These are phyloP conservation scores for Aspergillus pseudoterreus DNA, from an alignment of 2,329 filamentous ascomycete genomes.

Conservation along the genomic window DNA sequence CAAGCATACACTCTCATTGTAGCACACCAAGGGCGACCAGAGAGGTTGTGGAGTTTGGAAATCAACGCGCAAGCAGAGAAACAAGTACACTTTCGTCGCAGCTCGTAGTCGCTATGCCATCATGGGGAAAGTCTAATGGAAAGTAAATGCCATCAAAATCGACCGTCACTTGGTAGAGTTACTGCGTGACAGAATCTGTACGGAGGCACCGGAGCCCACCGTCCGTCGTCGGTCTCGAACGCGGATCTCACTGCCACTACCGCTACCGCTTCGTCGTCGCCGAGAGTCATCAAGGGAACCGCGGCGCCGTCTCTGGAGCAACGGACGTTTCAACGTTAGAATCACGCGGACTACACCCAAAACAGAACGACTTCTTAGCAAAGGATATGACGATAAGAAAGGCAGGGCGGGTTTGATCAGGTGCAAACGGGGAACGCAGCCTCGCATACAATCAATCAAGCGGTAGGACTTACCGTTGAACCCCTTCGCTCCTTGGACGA, in stretches of 20 bases:
- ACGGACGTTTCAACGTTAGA: constrained; percentile 45
- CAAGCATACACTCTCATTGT: constrained; percentile 6
- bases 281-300: constrained; percentile 39
- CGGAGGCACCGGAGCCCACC: constrained; percentile 33
- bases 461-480: constrained; percentile 41
- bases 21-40: constrained; percentile 14
- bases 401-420: constrained; percentile 10
- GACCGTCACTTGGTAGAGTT: constrained; percentile 38
- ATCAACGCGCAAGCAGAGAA: constrained; percentile 22
- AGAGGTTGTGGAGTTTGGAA: constrained; percentile 17
- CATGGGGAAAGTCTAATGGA: constrained; percentile 20
- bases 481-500: constrained; percentile 49
- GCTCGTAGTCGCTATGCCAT: constrained; percentile 37
- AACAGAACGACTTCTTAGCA: constrained; percentile 38
- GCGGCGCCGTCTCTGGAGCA: constrained; percentile 46
- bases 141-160: constrained; percentile 15
- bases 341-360: constrained; percentile 42
- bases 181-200: constrained; percentile 38
- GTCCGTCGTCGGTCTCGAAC: constrained; percentile 39
- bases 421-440: constrained; percentile 20
- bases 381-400: constrained; percentile 28
- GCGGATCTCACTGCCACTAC: constrained; percentile 26
- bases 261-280: constrained; percentile 40
- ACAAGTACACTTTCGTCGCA: constrained; percentile 31
- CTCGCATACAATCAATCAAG: constrained; percentile 20